Conservation (phyloP, 2,329 filamentous ascomycete genomes). For the Epichloe glyceriae region DNA sequence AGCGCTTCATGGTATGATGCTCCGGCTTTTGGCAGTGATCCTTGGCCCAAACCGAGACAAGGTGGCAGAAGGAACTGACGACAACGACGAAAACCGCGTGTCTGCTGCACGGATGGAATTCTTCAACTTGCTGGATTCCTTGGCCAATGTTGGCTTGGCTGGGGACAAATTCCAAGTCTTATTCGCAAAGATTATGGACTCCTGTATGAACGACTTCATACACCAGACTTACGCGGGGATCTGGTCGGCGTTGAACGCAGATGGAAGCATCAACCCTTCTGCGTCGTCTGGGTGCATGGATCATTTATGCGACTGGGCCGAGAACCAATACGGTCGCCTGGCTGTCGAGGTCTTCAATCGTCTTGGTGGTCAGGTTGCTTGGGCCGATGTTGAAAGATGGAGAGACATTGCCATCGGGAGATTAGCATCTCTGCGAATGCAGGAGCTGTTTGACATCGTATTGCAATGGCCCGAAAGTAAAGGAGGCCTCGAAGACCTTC, state of each 20-base stretch:
- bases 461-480: constrained; percentile 59
- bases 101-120: constrained; percentile 36
- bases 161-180: constrained; percentile 57
- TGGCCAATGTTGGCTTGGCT: constrained; percentile 53
- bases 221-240: constrained; percentile 47
- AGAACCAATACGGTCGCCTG: constrained; percentile 51
- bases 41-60: constrained; percentile 19
- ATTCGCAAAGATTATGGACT: constrained; percentile 59
- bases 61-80: background rate
- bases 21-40: constrained; percentile 36
- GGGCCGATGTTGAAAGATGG: constrained; percentile 52
- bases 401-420: constrained; percentile 56
- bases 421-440: constrained; percentile 55
- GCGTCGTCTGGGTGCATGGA: constrained; percentile 34
- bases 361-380: constrained; percentile 32
- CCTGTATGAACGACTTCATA: constrained; percentile 51
- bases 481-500: constrained; percentile 62
- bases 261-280: constrained; percentile 6
- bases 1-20: constrained; percentile 42
- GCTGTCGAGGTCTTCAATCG: constrained; percentile 46
- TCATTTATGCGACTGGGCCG: constrained; percentile 53
- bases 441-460: constrained; percentile 68
- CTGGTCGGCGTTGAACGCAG: constrained; percentile 31
- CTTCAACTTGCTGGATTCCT: constrained; percentile 40
- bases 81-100: constrained; percentile 11